Base-by-base conservation (phyloP, 192 early-diverging fungal genomes). In the Chytriomyces confervae region DNA sequence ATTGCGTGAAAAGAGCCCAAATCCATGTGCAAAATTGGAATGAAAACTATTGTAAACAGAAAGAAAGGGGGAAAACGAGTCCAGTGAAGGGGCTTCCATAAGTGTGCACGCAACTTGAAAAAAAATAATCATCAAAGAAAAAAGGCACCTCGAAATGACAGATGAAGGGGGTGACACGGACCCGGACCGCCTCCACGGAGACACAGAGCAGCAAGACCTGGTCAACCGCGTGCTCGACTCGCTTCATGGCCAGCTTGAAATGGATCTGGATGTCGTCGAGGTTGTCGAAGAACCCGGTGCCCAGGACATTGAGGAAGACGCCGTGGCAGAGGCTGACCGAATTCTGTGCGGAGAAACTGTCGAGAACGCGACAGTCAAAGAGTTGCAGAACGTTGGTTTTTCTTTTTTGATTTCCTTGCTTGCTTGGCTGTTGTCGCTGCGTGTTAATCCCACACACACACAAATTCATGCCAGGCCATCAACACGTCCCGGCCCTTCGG, bases 401-500 rank as follows among this genome's bases (percentile, higher is more conserved):
- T n/a, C n/a, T 18, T 1, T 48, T 69, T 48, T 9, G 20, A n/a
- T 18, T 69, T 47, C 7, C 67, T 13, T 24, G 67, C 9, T 69
- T 9, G 67, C 67, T 18, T 24, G n/a, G 47, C 29, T 69, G 23
- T 8, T 60, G n/a, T 7, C 9, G n/a, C 70, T 61, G 9, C 61
- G 24, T 75, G 29, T n/a, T 43, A 23, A 46, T 65, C 8, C 11
- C 43, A 16, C 36, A 47, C 24, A 61, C 8, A 20, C 6, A 45
- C 47, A 47, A 47, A 60, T 53, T 62, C 20, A 51, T 50, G 13
- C 2, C 48, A 84, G 80, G 84, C 84, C 36, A 85, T 85, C 79
- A 85, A 85, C 69, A 73, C 79, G 66, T 70, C 69, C 11, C 95
- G 97, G 85, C 96, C 96, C 20, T 98, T 98, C 78, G 97, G 97